These are phyloP conservation scores for Pythium inflatum DNA, from an alignment of 352 stramenopile species.

Conservation along the genomic window DNA sequence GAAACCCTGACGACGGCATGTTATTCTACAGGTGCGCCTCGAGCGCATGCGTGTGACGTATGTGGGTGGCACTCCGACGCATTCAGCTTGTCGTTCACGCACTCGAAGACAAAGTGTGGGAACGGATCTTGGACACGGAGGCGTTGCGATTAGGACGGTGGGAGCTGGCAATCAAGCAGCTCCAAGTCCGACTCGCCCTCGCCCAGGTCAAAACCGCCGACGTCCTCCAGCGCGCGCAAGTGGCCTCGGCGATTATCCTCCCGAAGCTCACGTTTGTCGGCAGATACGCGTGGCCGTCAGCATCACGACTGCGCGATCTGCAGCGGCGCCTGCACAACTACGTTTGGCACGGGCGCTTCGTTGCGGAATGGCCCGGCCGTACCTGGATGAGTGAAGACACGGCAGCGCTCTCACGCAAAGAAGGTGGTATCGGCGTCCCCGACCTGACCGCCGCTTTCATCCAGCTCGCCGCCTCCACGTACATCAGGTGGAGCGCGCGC, in stretches of 20 bases:
- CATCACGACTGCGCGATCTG: not conserved
- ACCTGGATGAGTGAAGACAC: not conserved
- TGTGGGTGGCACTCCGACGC: too few species aligned
- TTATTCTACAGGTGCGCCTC: too few species aligned
- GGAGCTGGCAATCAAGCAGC: not conserved
- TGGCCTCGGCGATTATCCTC: conserved; percentile 6
- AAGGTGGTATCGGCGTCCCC: not conserved
- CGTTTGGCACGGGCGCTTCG: conserved; percentile 5
- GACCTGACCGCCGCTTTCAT: not conserved
- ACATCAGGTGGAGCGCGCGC: not conserved
- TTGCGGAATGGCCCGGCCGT: not conserved
- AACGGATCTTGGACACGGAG: too few species aligned
- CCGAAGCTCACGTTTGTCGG: conserved; percentile 16
- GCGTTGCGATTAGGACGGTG: too few species aligned
- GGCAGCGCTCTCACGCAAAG: not conserved
- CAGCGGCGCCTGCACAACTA: conserved; percentile 5
- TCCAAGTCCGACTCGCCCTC: not conserved
- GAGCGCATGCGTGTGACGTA: too few species aligned
- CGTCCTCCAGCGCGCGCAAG: conserved; percentile 8
- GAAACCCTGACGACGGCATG: too few species aligned
- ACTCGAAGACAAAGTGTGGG: too few species aligned
- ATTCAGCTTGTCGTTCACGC: too few species aligned
- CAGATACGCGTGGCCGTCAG: not conserved
- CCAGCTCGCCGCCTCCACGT: not conserved
- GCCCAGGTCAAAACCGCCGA: conserved; percentile 11